Evolutionary conservation across 2,329 filamentous ascomycete genomes (phyloP), one percentile per base, ranked within the genome.

Genomic region (Oidium heveae): DNA sequence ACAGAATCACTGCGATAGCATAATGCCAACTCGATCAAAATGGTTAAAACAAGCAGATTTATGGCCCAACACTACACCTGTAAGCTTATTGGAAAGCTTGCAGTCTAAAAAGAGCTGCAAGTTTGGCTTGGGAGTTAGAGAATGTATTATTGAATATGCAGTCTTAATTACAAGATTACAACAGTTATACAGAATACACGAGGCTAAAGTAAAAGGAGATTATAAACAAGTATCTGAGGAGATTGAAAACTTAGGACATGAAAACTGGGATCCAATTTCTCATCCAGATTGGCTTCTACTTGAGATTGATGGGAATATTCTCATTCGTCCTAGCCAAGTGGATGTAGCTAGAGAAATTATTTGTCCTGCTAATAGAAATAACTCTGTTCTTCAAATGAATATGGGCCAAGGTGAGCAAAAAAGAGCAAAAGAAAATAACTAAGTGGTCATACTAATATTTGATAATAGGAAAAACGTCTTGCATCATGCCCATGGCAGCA

Each of bases 271-370:
- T 7, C 60, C 66, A 5, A 8, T 47, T 1, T 65, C 75, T 0
- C 64, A 72, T 36, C 69, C 76, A 0, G 80, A 85, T 59, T 83
- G 79, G 75, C 63, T 85, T 0, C 66, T 85, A 0, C 65, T 86
- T 0, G 80, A 85, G 58, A 73, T 85, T n/a, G 81, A 85, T 52
- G 69, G 72, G 0, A 71, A 82, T 57, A 64, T 85, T 2, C 68
- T 80, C 32, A 77, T 85, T 54, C 73, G 81, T 0, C 66, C 70
- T 0, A 73, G 74, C 2, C 80, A 85, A 58, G 69, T 80, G 0
- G 70, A 77, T 5, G 79, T 85, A 7, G 80, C 80, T 0, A 59
- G 67, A 2, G 74, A 76, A 0, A 84, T 76, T 22, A 77, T 80
- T 1, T 66, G 65, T 0, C 79, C 80, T 0, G 55, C 61, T 0